phyloP scores from a whole-genome alignment of 2,329 filamentous ascomycete species.

The Fusarium abutilonis region DNA sequence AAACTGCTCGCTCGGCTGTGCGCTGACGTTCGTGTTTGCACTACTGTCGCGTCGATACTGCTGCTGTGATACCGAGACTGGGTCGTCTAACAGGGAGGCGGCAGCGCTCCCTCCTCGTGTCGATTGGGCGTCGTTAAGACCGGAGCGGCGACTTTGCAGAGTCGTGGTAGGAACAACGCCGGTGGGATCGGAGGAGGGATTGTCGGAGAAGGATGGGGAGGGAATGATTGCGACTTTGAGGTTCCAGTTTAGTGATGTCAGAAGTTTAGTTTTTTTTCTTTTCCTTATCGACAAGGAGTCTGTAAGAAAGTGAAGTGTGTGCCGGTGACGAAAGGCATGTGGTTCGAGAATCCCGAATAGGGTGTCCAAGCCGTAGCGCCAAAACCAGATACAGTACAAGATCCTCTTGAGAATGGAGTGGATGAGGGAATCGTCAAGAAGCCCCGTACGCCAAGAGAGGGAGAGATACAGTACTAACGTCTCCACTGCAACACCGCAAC shows the following conservation, averaged over 20 bases:
- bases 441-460: constrained; percentile 18
- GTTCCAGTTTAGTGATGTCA: background rate
- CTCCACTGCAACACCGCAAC: constrained; percentile 19
- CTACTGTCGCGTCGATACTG: constrained; percentile 10
- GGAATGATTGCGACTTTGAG: constrained; percentile 50
- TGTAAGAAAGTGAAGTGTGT: constrained; percentile 18
- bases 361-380: constrained; percentile 22
- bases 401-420: constrained; percentile 9
- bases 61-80: constrained; percentile 13
- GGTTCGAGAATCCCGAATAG: constrained; percentile 33
- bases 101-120: constrained; percentile 52
- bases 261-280: constrained; percentile 9
- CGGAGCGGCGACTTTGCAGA: constrained; percentile 24
- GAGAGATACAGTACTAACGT: constrained; percentile 28
- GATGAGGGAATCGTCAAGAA: constrained; percentile 33
- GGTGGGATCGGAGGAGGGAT: constrained; percentile 55
- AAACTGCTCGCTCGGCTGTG: constrained; percentile 45
- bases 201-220: constrained; percentile 40
- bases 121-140: constrained; percentile 38
- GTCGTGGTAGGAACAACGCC: constrained; percentile 41
- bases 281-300: constrained; percentile 6
- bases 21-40: constrained; percentile 2
- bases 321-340: constrained; percentile 30
- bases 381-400: constrained; percentile 6
- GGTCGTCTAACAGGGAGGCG: constrained; percentile 24